phyloP scores from a whole-genome alignment of 345 rosid genomes.

The Gynandropsis gynandra region DNA sequence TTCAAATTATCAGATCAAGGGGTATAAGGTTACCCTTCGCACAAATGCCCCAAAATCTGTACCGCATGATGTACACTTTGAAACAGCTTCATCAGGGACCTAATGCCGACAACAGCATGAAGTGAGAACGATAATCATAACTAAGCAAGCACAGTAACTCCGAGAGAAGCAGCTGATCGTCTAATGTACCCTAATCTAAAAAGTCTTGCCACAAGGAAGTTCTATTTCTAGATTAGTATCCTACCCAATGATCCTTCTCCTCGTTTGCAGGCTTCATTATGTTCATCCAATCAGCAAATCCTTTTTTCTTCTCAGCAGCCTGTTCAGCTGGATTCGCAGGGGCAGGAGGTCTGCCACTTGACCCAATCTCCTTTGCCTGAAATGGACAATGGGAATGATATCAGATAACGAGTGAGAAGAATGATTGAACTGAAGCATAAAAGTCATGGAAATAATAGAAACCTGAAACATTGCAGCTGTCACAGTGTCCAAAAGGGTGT shows the following conservation, averaged over 20 bases:
- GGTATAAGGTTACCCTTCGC: constrained; percentile 47
- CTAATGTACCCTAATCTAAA: constrained; percentile 7
- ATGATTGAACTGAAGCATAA: not conserved
- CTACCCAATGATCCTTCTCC: constrained; percentile 95
- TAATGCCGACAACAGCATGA: constrained; percentile 16
- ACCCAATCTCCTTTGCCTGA: constrained; percentile 96
- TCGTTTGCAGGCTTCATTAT: constrained; percentile 80
- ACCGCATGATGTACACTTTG: constrained; percentile 77
- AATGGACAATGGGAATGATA: constrained; percentile 1
- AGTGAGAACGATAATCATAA: constrained; percentile 11
- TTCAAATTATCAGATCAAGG: not conserved
- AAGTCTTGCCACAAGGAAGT: not conserved
- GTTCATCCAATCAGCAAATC: constrained; percentile 83
- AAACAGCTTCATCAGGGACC: constrained; percentile 95
- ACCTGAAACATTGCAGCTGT: constrained; percentile 99
- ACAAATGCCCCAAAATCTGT: constrained; percentile 86
- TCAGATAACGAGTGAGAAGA: not conserved
- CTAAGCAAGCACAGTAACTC: not conserved
- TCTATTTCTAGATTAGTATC: not conserved
- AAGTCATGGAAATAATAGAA: not conserved
- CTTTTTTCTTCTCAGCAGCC: constrained; percentile 68
- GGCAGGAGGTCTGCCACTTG: constrained; percentile 56
- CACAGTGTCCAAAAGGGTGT: constrained; percentile 77
- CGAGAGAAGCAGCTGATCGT: not conserved
- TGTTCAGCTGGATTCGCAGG: constrained; percentile 48